Base-by-base conservation (phyloP, 2,329 filamentous ascomycete species). In the Nigrospora osmanthi region DNA sequence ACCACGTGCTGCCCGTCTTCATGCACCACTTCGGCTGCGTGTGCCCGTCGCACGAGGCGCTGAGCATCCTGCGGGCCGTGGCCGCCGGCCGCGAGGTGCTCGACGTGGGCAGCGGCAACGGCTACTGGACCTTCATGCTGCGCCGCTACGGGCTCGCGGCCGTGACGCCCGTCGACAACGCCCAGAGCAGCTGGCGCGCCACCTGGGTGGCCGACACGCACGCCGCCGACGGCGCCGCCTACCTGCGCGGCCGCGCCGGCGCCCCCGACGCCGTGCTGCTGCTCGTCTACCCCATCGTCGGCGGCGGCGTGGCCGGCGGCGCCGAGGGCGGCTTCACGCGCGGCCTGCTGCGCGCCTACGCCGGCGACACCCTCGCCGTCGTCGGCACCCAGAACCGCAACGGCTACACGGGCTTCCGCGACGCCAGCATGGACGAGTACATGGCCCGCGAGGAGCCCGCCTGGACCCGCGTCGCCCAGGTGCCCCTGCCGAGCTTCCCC, bases 11-110 rank as follows among this genome's bases (percentile, higher is more conserved):
- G 10, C 85, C 85, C 2, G 69, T 89, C 15, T 71, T 88, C 45
- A 89, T 88, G 73, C 85, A 89, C 64, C 85, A 89, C 62, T 89
- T 89, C 60, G 84, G 84, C 42, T 89, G 85, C 64, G 76, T 78
- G 1, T 80, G 80, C 16, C 85, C 85, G 0, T 78, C 76, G 11
- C 83, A 84, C 60, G 82, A 87, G 54, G 71, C 76, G 2, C 66
- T 89, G 12, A 68, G 75, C 49, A 67, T 84, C 17, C 71, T 89
- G 31, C 72, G 72, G 33, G 67, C 73, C 40, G 59, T 86, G 3
- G 71, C 76, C 6, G 71, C 70, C 1, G 70, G 70, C 3, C 67
- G 75, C 6, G 60, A 69, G 12, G 69, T 89, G 9, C 66, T 83
- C 11, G 85, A 89, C 52, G 64, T 88, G 35, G 85, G 83, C 4